phyloP scores from a whole-genome alignment of 768 basidiomycete genomes.

The Leccinum disarticulatum region DNA sequence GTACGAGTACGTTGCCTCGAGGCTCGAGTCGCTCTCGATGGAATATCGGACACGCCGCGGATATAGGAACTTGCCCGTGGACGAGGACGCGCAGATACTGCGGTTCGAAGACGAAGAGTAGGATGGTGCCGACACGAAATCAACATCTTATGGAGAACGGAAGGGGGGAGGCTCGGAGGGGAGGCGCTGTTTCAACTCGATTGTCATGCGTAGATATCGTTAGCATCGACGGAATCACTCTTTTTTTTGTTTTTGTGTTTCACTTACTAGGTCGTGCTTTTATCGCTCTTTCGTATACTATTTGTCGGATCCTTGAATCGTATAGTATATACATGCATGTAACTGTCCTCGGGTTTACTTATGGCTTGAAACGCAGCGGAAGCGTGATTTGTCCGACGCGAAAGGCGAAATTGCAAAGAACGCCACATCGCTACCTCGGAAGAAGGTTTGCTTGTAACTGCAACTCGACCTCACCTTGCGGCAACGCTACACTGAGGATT shows the following conservation, averaged over 20 bases:
- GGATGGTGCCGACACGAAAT: neutral
- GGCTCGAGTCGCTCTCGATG: slow-evolving; percentile 38
- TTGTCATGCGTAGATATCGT: neutral
- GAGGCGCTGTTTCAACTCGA: neutral
- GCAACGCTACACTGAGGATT: too few species aligned
- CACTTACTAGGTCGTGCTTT: neutral
- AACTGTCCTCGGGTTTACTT: neutral
- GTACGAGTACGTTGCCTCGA: slow-evolving; percentile 61
- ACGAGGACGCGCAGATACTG: slow-evolving; percentile 86
- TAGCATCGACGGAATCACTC: neutral
- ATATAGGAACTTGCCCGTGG: slow-evolving; percentile 75
- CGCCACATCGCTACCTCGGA: too few species aligned
- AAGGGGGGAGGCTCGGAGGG: neutral
- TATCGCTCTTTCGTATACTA: neutral
- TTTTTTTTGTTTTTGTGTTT: neutral
- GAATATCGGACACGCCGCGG: slow-evolving; percentile 56
- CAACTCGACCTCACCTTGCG: too few species aligned
- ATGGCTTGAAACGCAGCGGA: too few species aligned
- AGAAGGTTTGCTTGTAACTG: too few species aligned
- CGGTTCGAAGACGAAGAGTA: slow-evolving; percentile 79
- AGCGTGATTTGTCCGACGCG: too few species aligned
- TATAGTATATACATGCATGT: neutral
- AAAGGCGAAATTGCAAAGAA: too few species aligned
- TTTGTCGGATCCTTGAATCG: neutral
- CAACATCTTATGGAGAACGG: neutral